Base-by-base conservation (phyloP, 83 land plant species). In the Isoetes engelmannii region DNA sequence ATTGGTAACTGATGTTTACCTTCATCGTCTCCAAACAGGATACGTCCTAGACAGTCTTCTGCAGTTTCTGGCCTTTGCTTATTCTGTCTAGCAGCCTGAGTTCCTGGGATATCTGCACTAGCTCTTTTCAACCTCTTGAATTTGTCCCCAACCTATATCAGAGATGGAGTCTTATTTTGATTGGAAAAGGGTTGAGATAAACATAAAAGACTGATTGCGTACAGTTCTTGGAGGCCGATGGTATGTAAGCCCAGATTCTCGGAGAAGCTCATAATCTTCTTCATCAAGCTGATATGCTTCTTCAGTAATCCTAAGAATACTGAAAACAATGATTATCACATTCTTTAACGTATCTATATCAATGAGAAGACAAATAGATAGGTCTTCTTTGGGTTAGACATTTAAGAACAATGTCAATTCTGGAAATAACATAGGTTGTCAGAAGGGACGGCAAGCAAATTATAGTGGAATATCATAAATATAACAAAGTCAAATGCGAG, bases 81-180 rank as follows among this genome's bases (percentile, higher is more conserved):
- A 62, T 67, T 82, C 37, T 28, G 37, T 28, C 2, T 28, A 18
- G 86, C 86, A 68, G 83, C 70, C 4, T 43, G 55, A 45, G 76
- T 84, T 43, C 75, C 85, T 5, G 41, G 48, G n/a, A 72, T 84
- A 58, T 46, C 47, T 44, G 74, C 86, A 69, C 89, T 72, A 45
- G 65, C 98, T 69, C 90, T 93, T 73, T 93, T 93, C 68, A 93
- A 61, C 45, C 98, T 80, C 85, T 93, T 93, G 63, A 89, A 93
- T 63, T 85, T 89, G 48, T 85, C 83, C 70, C 78, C 82, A 4
- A 78, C 86, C 91, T 88, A 28, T 0, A 28, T 28, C 37, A 28
- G 37, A 28, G 37, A 28, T 28, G 37, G 37, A 28, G 37, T 28
- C 37, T 28, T 28, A 28, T 28, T 2, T 28, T 0, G 2, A 28